A percentile compares a stretch with the other conserved stretches of the same genome.
These are phyloP conservation scores for Saccharomyces hybrid DNA, from an alignment of 1,139 yeast genomes.

Conservation along the genomic window DNA sequence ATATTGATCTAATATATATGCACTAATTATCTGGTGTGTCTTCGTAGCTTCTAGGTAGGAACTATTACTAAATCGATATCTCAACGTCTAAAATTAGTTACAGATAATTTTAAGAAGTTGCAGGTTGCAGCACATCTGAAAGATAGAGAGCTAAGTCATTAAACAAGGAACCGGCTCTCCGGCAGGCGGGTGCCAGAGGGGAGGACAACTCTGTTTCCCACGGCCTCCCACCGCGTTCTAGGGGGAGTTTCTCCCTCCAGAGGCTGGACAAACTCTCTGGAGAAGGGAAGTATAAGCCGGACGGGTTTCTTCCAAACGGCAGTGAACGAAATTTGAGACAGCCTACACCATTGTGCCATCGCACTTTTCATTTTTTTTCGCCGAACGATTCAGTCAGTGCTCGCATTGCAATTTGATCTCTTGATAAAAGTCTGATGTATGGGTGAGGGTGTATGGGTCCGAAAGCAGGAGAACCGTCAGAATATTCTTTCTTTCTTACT, in stretches of 20 bases:
- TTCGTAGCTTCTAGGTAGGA: not conserved
- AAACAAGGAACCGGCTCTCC: not conserved
- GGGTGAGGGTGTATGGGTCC: too few relatives aligned
- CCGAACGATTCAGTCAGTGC: too few relatives aligned
- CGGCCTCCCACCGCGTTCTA: not conserved
- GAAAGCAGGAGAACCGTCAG: too few relatives aligned
- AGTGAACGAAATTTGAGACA: not conserved
- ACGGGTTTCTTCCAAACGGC: not conserved
- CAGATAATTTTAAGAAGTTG: not conserved
- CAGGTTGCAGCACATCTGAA: not conserved
- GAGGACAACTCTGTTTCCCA: not conserved
- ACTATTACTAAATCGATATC: not conserved
- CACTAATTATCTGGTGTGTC: not conserved
- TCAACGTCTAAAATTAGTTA: not conserved
- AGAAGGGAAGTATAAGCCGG: not conserved
- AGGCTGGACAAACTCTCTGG: not conserved
- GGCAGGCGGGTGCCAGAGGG: not conserved
- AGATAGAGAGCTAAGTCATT: not conserved
- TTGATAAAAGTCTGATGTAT: too few relatives aligned
- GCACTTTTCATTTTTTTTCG: not conserved
- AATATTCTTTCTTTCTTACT: too few relatives aligned
- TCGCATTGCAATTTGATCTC: too few relatives aligned
- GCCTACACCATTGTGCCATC: not conserved
- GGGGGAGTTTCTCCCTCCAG: not conserved
- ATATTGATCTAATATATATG: not conserved